phyloP scores from a whole-genome alignment of 768 basidiomycete genomes.

The Pholiota conissans region DNA sequence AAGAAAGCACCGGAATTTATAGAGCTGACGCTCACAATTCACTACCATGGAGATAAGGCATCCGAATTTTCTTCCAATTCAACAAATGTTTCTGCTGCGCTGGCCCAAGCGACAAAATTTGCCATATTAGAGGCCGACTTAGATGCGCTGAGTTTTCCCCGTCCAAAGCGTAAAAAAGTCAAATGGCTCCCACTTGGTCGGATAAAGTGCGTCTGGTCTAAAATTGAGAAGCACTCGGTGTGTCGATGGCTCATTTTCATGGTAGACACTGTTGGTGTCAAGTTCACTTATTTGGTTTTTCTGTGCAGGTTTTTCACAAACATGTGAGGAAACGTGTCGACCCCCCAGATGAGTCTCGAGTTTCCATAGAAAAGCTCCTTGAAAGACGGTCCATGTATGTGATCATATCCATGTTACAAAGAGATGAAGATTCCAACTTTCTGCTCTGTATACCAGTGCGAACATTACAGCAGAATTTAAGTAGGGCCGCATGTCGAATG shows the following conservation, averaged over 20 bases:
- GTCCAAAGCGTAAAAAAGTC: constrained; percentile 35
- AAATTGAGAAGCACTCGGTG: constrained; percentile 18
- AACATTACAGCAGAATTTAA: not conserved
- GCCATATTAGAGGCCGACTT: too few species aligned
- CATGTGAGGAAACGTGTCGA: not conserved
- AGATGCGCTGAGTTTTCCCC: constrained; percentile 33
- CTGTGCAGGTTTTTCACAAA: not conserved
- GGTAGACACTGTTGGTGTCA: not conserved
- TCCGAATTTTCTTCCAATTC: constrained; percentile 33
- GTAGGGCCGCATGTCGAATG: not conserved
- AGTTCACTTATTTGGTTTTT: too few species aligned
- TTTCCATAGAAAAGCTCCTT: not conserved
- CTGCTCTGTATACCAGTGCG: not conserved
- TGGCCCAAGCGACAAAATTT: too few species aligned
- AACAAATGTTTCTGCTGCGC: constrained; percentile 26
- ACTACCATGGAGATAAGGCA: constrained; percentile 35
- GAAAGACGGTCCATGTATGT: not conserved
- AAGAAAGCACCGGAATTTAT: too few species aligned
- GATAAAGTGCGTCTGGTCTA: constrained; percentile 28
- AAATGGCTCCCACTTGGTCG: constrained; percentile 31
- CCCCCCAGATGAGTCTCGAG: not conserved
- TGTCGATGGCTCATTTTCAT: too few species aligned
- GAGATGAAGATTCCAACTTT: too few species aligned
- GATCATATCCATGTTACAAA: too few species aligned
- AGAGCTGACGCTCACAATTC: constrained; percentile 28